These are phyloP conservation scores for Ambrosia hybrid DNA, from an alignment of 140 eudicot species.

Conservation along the genomic window DNA sequence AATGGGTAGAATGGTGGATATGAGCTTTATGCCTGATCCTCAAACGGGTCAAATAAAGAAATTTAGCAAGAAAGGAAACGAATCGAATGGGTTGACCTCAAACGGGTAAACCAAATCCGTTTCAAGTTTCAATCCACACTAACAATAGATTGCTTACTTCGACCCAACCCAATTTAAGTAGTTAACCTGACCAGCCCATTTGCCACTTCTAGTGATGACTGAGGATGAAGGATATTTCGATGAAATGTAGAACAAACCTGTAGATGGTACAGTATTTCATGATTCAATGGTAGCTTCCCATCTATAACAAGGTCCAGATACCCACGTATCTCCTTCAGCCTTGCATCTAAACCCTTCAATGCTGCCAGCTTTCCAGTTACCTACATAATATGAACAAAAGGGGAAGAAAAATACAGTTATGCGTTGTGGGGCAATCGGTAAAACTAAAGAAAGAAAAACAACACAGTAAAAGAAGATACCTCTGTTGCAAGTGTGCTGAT, in stretches of 20 bases:
- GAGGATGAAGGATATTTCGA: neutral
- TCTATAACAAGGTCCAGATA: constrained; percentile 87
- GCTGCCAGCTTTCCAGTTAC: constrained; percentile 96
- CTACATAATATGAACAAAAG: constrained; percentile 29
- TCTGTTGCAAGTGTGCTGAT: constrained; percentile 96
- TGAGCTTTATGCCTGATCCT: no score
- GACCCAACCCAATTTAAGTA: no score
- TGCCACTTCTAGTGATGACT: neutral
- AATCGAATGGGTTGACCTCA: no score
- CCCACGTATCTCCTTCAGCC: constrained; percentile 80
- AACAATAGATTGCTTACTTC: no score
- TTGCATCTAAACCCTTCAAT: constrained; percentile 89
- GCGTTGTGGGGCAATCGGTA: neutral
- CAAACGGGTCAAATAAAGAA: no score
- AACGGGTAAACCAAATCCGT: no score
- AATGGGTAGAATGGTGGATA: no score
- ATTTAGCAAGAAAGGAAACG: no score
- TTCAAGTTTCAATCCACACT: no score
- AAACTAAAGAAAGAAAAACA: neutral
- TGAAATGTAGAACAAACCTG: constrained; percentile 48
- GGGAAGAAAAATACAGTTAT: neutral
- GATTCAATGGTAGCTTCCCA: constrained; percentile 86
- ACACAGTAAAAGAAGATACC: constrained; percentile 32
- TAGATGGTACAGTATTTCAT: constrained; percentile 85
- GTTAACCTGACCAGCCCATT: neutral